phyloP scores from a whole-genome alignment of 2,329 filamentous ascomycete species.

The Microcyclospora tardicrescens region DNA sequence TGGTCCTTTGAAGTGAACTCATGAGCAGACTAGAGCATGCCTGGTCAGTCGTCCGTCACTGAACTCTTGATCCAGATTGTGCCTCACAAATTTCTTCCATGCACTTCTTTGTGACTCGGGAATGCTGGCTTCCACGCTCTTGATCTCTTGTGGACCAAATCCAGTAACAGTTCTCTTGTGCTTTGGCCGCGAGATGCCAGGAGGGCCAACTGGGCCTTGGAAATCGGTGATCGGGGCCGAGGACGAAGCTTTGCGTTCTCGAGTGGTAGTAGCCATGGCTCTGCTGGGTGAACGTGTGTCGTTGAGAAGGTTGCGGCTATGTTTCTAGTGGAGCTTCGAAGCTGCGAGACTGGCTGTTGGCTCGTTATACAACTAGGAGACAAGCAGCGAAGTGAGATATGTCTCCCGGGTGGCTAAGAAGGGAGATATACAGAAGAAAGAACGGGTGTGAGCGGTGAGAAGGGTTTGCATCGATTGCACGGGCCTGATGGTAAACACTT shows the following conservation, averaged over 20 bases:
- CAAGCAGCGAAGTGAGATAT: too few species aligned
- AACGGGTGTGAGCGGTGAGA: too few species aligned
- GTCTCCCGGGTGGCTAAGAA: too few species aligned
- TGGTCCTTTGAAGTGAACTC: conserved; percentile 69
- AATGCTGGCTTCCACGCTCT: conserved; percentile 80
- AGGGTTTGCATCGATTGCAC: too few species aligned
- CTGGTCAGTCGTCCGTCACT: conserved; percentile 5
- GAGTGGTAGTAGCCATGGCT: conserved; percentile 26
- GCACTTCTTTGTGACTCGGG: conserved; percentile 77
- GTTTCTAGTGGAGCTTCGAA: too few species aligned
- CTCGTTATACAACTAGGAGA: too few species aligned
- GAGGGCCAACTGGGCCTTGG: conserved; percentile 64
- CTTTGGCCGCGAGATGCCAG: conserved; percentile 80
- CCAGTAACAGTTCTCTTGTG: conserved; percentile 96
- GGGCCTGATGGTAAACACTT: too few species aligned
- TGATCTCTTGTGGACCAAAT: conserved; percentile 82
- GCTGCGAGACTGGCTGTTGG: too few species aligned
- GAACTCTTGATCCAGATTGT: not conserved
- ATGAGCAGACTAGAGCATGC: conserved; percentile 41
- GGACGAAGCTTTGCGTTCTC: conserved; percentile 70
- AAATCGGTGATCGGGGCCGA: conserved; percentile 78
- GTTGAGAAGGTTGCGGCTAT: conserved; percentile 1
- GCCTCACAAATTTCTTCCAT: conserved; percentile 50
- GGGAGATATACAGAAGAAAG: too few species aligned
- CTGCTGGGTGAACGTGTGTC: not conserved